A percentile compares a stretch with the other conserved stretches of the same genome.
These are phyloP conservation scores for Cladophialophora psammophila DNA, from an alignment of 2,329 filamentous ascomycete genomes.

Conservation along the genomic window DNA sequence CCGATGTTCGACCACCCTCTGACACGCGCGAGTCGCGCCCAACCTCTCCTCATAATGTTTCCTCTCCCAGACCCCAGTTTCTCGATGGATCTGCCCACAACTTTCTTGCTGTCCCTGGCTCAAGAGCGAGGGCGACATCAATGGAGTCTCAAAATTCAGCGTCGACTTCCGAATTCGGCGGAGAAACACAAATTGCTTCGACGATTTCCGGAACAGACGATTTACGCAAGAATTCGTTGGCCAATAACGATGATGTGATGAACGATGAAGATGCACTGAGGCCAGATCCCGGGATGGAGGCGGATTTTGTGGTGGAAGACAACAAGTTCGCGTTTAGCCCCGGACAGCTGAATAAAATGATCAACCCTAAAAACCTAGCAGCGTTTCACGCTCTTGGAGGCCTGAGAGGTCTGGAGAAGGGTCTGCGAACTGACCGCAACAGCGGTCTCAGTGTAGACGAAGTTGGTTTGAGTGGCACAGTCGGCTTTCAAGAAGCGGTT, in stretches of 20 bases:
- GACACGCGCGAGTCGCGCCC: slow-evolving; percentile 68
- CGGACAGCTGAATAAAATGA: slow-evolving; percentile 76
- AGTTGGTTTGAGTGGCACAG: slow-evolving; percentile 64
- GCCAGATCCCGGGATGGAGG: slow-evolving; percentile 75
- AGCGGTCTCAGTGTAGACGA: slow-evolving; percentile 76
- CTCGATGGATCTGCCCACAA: slow-evolving; percentile 60
- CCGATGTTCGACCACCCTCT: slow-evolving; percentile 61
- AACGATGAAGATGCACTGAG: slow-evolving; percentile 69
- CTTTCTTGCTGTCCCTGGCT: slow-evolving; percentile 69
- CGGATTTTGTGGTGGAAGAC: slow-evolving; percentile 70
- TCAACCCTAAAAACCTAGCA: slow-evolving; percentile 78
- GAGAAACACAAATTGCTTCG: slow-evolving; percentile 60
- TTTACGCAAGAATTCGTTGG: slow-evolving; percentile 45
- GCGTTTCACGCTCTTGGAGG: slow-evolving; percentile 80
- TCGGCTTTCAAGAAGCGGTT: slow-evolving; percentile 72
- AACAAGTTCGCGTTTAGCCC: slow-evolving; percentile 77
- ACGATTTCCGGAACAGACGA: slow-evolving; percentile 52
- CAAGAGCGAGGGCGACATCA: slow-evolving; percentile 70
- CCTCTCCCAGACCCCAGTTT: slow-evolving; percentile 63
- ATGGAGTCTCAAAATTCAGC: slow-evolving; percentile 61
- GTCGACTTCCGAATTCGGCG: slow-evolving; percentile 60
- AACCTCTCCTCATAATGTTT: slow-evolving; percentile 72
- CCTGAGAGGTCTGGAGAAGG: slow-evolving; percentile 74
- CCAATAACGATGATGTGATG: slow-evolving; percentile 58
- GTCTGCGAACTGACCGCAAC: slow-evolving; percentile 69